A percentile compares a stretch with the other conserved stretches of the same genome.
phyloP scores from a whole-genome alignment of 345 rosid genomes.

The Eucalyptus tenuipes region DNA sequence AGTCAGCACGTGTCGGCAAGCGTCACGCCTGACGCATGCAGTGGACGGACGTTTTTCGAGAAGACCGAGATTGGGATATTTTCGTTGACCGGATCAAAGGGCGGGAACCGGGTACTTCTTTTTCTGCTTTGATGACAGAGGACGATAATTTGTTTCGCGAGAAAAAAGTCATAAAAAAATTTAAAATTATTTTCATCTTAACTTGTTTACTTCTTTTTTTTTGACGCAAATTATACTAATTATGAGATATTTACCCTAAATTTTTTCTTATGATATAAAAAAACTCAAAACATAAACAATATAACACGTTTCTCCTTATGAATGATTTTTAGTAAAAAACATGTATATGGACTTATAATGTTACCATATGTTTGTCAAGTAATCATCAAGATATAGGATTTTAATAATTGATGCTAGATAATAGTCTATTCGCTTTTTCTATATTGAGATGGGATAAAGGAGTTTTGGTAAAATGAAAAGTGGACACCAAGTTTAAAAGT shows the following conservation, averaged over 20 bases:
- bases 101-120: neutral
- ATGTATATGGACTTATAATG: neutral
- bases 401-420: neutral
- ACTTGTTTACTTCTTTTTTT: too few relatives aligned
- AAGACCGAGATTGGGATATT: neutral
- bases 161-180: neutral
- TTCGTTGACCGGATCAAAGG: neutral
- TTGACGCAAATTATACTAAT: fast-evolving
- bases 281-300: too few relatives aligned
- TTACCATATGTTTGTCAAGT: neutral
- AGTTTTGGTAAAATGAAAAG: neutral
- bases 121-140: neutral
- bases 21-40: neutral
- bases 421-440: neutral
- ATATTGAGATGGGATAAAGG: neutral
- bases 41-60: neutral
- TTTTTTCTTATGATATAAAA: too few relatives aligned
- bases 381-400: fast-evolving
- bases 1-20: neutral
- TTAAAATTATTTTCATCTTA: too few relatives aligned
- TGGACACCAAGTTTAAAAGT: fast-evolving
- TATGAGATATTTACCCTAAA: too few relatives aligned
- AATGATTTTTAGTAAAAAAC: neutral
- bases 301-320: neutral
- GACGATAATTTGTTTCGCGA: neutral